Conservation (phyloP, 345 rosid species). For the Acer yangbiense region DNA sequence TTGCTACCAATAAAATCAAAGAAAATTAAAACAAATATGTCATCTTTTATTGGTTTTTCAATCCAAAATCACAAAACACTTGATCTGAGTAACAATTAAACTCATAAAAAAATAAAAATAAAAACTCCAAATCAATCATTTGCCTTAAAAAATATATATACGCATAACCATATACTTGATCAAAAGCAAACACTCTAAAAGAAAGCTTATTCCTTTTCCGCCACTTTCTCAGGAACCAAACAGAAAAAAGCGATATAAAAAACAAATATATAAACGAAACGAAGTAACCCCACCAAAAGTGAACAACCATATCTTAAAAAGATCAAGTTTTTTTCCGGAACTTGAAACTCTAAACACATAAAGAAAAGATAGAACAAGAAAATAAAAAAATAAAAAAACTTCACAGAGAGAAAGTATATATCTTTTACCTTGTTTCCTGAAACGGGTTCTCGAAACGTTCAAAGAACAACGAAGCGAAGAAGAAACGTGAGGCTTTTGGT, state of each 20-base stretch:
- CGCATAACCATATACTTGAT: not conserved
- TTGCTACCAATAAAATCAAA: not conserved
- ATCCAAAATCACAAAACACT: not conserved
- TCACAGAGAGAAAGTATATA: not conserved
- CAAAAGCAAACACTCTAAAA: not conserved
- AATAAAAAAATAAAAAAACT: not conserved
- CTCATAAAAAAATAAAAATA: not conserved
- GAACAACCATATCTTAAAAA: not conserved
- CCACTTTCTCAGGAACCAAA: not conserved
- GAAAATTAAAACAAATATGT: not conserved
- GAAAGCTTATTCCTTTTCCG: not conserved
- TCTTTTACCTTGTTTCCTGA: not conserved
- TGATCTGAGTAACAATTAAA: not conserved
- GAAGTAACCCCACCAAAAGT: not conserved
- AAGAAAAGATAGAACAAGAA: not conserved
- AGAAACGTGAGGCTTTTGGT: constrained; percentile 1
- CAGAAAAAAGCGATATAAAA: not conserved
- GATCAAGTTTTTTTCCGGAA: not conserved
- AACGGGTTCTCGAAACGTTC: not conserved
- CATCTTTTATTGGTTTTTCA: not conserved
- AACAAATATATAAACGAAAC: not conserved
- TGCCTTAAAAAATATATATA: not conserved
- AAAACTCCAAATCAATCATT: not conserved
- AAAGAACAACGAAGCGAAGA: not conserved
- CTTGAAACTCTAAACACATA: not conserved